Evolutionary conservation across 129 eudicot species (phyloP), one percentile per base, ranked within the genome.

Genomic region (Gnaphalium uliginosum): DNA sequence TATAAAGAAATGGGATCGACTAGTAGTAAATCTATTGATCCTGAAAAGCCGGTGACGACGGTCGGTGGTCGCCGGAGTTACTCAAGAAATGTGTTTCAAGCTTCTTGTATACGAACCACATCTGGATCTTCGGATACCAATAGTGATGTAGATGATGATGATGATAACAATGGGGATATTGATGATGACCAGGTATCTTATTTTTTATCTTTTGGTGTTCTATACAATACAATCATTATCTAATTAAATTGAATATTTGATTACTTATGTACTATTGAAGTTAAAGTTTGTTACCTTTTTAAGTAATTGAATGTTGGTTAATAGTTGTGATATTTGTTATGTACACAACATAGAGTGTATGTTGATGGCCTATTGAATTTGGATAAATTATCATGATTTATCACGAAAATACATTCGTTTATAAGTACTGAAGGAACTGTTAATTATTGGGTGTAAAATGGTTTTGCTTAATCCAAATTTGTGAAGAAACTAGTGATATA

Each of bases 1-100:
- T 53, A 61, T 26, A 65, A 65, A 53, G 15, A 62, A 37, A 92
- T 93, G 98, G 98, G 98, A 62, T 80, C 91, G 65, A 80, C 87
- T 60, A 85, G 79, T 8, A 93, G 98, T 71, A 93, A 93, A 84
- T 67, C 89, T 41, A 68, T 66, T 74, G 87, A 86, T 9, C 84
- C 65, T 68, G 81, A 60, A 21, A 53, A 86, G 32, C 68, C 87
- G 62, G 80, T 58, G 24, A 41, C 82, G 64, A 24, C 84, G 32
- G 75, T 46, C 27, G 79, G 69, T 63, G 76, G 61, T 18, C 84
- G 85, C 37, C 69, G 89, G 81, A 83, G 84, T 69, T 83, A 74
- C 78, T 86, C 91, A 0, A 83, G 63, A 60, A 77, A 86, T 57
- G 86, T 86, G 61, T 86, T 92, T 59, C 84, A 88, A n/a, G 71